Conservation (phyloP, 148 eudicot genomes). For the Cornus florida region DNA sequence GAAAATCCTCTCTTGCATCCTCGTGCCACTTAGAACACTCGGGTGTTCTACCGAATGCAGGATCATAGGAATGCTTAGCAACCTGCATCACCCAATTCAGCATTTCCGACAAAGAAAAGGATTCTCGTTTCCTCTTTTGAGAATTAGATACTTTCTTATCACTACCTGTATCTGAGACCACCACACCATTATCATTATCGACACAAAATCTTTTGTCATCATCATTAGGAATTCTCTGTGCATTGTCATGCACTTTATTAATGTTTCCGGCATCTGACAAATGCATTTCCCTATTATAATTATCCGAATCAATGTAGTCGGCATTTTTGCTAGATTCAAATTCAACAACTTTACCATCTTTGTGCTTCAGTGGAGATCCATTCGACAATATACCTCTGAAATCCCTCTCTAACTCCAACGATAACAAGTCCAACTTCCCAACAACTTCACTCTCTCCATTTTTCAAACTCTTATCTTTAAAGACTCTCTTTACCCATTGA, state of each 20-base stretch:
- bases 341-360: conserved; percentile 11
- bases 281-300: conserved; percentile 13
- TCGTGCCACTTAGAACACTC: conserved; percentile 44
- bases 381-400: conserved; percentile 28
- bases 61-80: conserved; percentile 54
- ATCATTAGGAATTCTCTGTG: conserved; percentile 18
- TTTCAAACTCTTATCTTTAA: conserved; percentile 31
- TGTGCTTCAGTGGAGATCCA: conserved; percentile 13
- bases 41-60: conserved; percentile 33
- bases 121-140: conserved; percentile 64
- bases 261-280: background rate
- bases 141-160: conserved; percentile 21
- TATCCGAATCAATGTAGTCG: conserved; percentile 20
- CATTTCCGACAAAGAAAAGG: conserved; percentile 37
- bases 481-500: conserved; percentile 49
- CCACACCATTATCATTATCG: conserved; percentile 4
- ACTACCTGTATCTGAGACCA: conserved; percentile 11
- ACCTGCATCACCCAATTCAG: conserved; percentile 60
- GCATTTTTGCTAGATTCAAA: conserved; percentile 21
- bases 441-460: conserved; percentile 42
- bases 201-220: conserved; percentile 31
- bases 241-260: conserved; percentile 12
- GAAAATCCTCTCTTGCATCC: conserved; percentile 25
- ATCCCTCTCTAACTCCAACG: conserved; percentile 48
- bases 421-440: conserved; percentile 56